Evolutionary conservation across 768 basidiomycete genomes (phyloP).

Genomic region (Gymnopilus junonius): DNA sequence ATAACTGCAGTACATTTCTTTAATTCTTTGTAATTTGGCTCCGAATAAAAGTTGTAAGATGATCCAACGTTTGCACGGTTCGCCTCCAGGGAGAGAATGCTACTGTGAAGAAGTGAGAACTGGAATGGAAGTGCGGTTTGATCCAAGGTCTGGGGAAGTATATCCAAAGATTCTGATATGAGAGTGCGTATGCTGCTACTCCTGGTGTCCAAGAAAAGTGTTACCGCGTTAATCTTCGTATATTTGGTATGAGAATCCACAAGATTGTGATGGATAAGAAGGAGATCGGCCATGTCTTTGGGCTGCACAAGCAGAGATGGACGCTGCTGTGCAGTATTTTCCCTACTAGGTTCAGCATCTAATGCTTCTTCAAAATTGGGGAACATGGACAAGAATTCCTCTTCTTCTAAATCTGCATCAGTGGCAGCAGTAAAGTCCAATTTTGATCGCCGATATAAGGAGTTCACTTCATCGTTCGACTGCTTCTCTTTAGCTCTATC

Average conservation of each 20-base stretch:
- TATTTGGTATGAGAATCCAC: background rate
- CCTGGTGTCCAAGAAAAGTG: conserved; percentile 38
- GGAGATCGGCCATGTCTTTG: conserved; percentile 42
- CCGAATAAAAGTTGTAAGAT: conserved; percentile 78
- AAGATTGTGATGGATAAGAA: conserved; percentile 52
- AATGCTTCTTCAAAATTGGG: conserved; percentile 77
- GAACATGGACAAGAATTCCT: conserved; percentile 84
- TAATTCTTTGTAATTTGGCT: conserved; percentile 75
- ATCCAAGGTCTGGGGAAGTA: conserved; percentile 53
- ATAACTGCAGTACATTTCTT: conserved; percentile 63
- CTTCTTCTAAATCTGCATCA: conserved; percentile 80
- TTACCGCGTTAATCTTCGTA: background rate
- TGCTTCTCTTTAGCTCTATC: conserved; percentile 75
- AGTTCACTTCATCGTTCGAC: conserved; percentile 62
- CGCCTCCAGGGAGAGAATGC: conserved; percentile 16
- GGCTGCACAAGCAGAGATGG: conserved; percentile 33
- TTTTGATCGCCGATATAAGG: conserved; percentile 75
- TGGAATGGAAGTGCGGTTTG: conserved; percentile 53
- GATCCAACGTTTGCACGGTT: conserved; percentile 9
- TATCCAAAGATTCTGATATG: conserved; percentile 30
- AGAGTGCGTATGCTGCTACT: conserved; percentile 35
- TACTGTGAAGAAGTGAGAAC: conserved; percentile 50
- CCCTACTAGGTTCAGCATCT: conserved; percentile 23
- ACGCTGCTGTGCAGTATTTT: conserved; percentile 13
- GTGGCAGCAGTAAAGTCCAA: conserved; percentile 55